Conservation (phyloP, 768 basidiomycete genomes). For the Rhodotorula graminis region DNA sequence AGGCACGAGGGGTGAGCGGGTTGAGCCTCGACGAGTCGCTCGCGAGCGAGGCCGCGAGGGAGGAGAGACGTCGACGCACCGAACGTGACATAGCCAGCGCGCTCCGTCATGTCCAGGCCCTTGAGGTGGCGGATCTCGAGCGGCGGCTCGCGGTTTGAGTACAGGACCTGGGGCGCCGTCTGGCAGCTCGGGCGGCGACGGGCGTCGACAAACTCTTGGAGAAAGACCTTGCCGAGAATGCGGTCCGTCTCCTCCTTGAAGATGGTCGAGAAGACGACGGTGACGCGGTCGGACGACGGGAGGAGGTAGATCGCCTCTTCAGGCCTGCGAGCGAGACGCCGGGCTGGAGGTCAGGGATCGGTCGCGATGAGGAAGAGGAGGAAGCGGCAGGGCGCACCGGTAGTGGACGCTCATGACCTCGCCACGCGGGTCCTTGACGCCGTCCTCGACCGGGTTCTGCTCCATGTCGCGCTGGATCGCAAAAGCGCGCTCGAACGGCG, state of each 20-base stretch:
- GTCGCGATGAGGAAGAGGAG: background rate
- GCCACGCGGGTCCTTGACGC: conserved; percentile 61
- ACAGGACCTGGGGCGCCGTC: conserved; percentile 93
- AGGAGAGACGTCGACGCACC: conserved; percentile 43
- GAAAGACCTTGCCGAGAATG: conserved; percentile 94
- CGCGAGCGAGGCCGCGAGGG: too few species aligned
- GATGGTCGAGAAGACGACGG: conserved; percentile 93
- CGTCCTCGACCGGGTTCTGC: conserved; percentile 47
- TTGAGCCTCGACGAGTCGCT: too few species aligned
- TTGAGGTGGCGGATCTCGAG: conserved; percentile 87
- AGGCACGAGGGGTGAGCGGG: background rate
- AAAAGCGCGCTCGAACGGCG: conserved; percentile 89
- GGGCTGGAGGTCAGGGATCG: too few species aligned
- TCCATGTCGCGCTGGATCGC: conserved; percentile 77
- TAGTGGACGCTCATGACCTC: conserved; percentile 91
- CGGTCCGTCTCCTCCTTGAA: conserved; percentile 97
- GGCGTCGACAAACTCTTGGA: conserved; percentile 99
- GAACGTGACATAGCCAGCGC: conserved; percentile 94
- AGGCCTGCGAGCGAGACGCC: conserved; percentile 17
- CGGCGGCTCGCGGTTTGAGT: conserved; percentile 89
- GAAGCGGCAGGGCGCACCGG: conserved; percentile 54
- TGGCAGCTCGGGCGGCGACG: conserved; percentile 85
- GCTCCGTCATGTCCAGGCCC: conserved; percentile 69
- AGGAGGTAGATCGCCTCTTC: conserved; percentile 96
- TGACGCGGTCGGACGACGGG: conserved; percentile 89